Conservation (phyloP, 805 yeast genomes). For the Priceomyces haplophilus region DNA sequence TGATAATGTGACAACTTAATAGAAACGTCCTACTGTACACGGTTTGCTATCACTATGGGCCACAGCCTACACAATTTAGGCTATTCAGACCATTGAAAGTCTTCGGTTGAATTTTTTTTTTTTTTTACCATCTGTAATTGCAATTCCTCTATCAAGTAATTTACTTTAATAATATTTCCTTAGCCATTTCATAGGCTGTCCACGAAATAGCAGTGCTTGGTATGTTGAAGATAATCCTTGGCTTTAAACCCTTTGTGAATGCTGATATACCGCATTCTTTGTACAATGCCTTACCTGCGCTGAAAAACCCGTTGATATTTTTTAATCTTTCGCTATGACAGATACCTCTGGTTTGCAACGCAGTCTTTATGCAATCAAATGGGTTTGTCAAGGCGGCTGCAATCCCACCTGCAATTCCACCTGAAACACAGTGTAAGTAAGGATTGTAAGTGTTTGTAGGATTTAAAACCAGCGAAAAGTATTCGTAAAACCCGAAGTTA, state of each 20-base stretch:
- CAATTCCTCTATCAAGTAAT: neutral
- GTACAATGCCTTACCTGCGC: conserved; percentile 70
- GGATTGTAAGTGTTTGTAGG: conserved; percentile 83
- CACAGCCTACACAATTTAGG: neutral
- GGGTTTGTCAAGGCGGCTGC: conserved; percentile 97
- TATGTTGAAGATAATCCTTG: conserved; percentile 87
- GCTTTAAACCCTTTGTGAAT: conserved; percentile 81
- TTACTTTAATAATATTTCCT: conserved; percentile 52
- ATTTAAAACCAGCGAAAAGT: conserved; percentile 71
- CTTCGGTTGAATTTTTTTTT: neutral
- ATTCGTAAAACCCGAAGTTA: conserved; percentile 90
- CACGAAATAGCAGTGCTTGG: conserved; percentile 96
- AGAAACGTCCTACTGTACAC: conserved; percentile 2
- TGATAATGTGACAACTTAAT: conserved; percentile 1
- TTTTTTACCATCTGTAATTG: neutral
- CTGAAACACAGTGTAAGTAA: conserved; percentile 84
- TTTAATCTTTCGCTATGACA: conserved; percentile 47
- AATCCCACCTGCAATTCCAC: conserved; percentile 90
- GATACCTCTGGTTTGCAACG: conserved; percentile 76
- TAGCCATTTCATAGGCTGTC: conserved; percentile 98
- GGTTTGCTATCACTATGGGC: neutral
- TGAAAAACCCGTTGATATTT: conserved; percentile 59
- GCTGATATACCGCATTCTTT: conserved; percentile 59
- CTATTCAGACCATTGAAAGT: neutral
- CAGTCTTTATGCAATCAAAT: conserved; percentile 87